Evolutionary conservation across 805 yeast genomes (phyloP).

Genomic region (Wickerhamiella nectarea): DNA sequence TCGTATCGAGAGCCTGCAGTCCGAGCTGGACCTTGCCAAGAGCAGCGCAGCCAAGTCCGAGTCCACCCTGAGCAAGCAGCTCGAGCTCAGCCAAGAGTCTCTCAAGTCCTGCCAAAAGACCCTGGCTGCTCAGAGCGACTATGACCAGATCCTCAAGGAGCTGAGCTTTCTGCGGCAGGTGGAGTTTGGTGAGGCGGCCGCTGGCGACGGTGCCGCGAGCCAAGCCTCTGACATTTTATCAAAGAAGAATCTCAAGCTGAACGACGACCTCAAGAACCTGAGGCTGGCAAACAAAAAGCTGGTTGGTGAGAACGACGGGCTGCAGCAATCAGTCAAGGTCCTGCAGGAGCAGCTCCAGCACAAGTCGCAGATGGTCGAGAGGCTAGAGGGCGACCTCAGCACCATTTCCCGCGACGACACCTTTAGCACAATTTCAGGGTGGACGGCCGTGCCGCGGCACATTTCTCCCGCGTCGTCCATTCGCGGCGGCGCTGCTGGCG

Average conservation of each 20-base stretch:
- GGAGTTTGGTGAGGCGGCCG: slow-evolving; percentile 33
- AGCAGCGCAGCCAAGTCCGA: slow-evolving; percentile 1
- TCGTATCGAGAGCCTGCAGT: slow-evolving; percentile 14
- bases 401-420: slow-evolving; percentile 19
- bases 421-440: slow-evolving; percentile 26
- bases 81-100: slow-evolving; percentile 4
- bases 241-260: slow-evolving; percentile 9
- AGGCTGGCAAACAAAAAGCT: slow-evolving; percentile 33
- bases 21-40: background rate
- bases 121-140: slow-evolving; percentile 33
- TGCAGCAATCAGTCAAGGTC: slow-evolving; percentile 10
- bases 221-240: slow-evolving; percentile 9
- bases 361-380: slow-evolving; percentile 37
- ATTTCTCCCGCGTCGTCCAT: slow-evolving; percentile 26
- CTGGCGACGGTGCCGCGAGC: background rate
- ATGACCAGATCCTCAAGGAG: slow-evolving; percentile 65
- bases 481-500: slow-evolving; percentile 6
- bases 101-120: slow-evolving; percentile 1
- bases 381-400: slow-evolving; percentile 60
- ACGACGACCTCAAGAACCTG: slow-evolving; percentile 10
- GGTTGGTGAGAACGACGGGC: slow-evolving; percentile 32
- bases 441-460: slow-evolving; percentile 29
- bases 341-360: slow-evolving; percentile 23
- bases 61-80: slow-evolving; percentile 8
- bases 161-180: slow-evolving; percentile 53